Base-by-base conservation (phyloP, 768 basidiomycete genomes). In the Fistulinella prunicolor region DNA sequence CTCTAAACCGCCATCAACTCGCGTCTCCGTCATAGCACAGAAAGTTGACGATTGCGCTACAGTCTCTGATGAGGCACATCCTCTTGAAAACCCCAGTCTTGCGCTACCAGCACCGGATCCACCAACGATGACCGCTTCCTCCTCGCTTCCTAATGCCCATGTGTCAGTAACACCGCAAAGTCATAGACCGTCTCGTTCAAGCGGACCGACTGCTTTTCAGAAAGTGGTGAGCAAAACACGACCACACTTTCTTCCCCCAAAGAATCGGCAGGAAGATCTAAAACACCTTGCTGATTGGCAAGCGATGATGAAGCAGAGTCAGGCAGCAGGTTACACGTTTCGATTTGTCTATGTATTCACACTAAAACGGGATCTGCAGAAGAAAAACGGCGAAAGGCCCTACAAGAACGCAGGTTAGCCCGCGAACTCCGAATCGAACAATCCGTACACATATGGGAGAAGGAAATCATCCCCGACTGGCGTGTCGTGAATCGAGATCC, bases 221-320 rank as follows among this genome's bases (percentile, higher is more conserved):
- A 87, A 83, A 66, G 83, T 91, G 28, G 70, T 87, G 42, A 91
- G 87, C 66, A 85, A 81, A 65, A 95, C 93, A 0, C 73, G 93
- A n/a, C 93, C 89, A 16, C 67, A 76, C 5, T 85, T 85, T 62
- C 73, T 94, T n/a, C 93, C 93, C 20, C 92, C 92, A 6, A 95
- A 95, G 63, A 70, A 68, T 40, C 78, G 77, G 23, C 62, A 78
- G 49, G 92, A 95, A 66, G 92, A 94, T 60, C 67, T 74, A 40
- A 94, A 85, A 56, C 93, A 95, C 68, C 73, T 91, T 62, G 80
- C 83, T 4, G 86, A 87, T 61, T 94, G 92, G 86, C 80, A 90
- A 60, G 68, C 75, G 28, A 95, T 95, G 90, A 90, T 93, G 85
- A 83, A 81, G 54, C 81, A 74, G 38, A 91, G 88, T 69, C 82